These are phyloP conservation scores for Trichophyton verrucosum DNA, from an alignment of 2,329 filamentous ascomycete species.

Conservation along the genomic window DNA sequence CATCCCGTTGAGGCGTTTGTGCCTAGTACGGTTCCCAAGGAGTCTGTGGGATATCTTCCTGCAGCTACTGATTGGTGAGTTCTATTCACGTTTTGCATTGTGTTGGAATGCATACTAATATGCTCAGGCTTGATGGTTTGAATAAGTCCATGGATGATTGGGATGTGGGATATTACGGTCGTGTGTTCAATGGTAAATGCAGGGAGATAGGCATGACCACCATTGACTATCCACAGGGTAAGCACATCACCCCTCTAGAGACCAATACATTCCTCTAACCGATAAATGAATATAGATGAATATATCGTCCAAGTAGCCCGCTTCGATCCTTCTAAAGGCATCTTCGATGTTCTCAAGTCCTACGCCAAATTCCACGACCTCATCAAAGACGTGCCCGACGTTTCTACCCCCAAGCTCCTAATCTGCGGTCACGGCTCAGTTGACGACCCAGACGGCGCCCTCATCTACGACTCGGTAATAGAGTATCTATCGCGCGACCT, in stretches of 20 bases:
- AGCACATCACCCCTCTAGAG: background rate
- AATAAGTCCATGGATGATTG: conserved; percentile 62
- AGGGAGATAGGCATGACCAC: conserved; percentile 42
- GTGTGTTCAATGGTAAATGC: conserved; percentile 55
- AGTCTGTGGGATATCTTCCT: conserved; percentile 62
- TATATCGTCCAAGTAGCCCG: conserved; percentile 73
- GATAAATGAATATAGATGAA: conserved; percentile 34
- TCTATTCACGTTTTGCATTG: background rate
- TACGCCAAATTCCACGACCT: conserved; percentile 60
- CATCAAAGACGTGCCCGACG: conserved; percentile 36
- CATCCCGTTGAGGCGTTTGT: conserved; percentile 69
- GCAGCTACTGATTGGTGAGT: conserved; percentile 66
- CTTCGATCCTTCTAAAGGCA: conserved; percentile 74
- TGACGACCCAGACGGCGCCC: conserved; percentile 64
- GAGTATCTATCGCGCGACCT: conserved; percentile 52
- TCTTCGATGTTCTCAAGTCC: conserved; percentile 61
- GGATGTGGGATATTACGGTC: conserved; percentile 61
- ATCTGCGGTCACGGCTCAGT: conserved; percentile 69
- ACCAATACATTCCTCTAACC: conserved; percentile 9
- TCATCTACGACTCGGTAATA: conserved; percentile 61
- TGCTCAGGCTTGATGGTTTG: conserved; percentile 55
- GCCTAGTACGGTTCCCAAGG: conserved; percentile 51
- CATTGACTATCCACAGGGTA: conserved; percentile 29
- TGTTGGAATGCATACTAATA: conserved; percentile 7
- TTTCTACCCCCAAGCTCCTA: conserved; percentile 55